These are phyloP conservation scores for Lepraria neglecta DNA, from an alignment of 495 filamentous ascomycete species.

Conservation along the genomic window DNA sequence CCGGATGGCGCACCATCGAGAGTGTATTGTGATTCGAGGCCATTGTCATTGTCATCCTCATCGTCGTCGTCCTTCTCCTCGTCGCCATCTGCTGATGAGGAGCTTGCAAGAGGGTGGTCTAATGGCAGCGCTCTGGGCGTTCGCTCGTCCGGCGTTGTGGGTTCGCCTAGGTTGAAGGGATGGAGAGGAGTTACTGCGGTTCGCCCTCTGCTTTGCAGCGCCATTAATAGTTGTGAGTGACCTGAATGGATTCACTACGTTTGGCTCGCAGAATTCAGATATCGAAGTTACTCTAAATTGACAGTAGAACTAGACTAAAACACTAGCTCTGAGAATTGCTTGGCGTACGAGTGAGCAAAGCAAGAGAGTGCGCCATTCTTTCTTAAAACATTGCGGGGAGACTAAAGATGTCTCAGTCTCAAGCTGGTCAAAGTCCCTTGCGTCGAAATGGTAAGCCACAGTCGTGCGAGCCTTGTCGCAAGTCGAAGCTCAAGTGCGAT, in stretches of 20 bases:
- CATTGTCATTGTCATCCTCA: constrained; percentile 9
- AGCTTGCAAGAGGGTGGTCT: constrained; percentile 12
- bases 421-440: constrained; percentile 4
- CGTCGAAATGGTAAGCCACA: constrained; percentile 45
- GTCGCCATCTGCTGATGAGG: constrained; percentile 13
- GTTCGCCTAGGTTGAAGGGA: constrained; percentile 4
- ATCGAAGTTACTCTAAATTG: neutral
- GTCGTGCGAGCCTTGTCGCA: constrained; percentile 50
- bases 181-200: constrained; percentile 6
- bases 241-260: neutral
- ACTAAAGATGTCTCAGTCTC: neutral
- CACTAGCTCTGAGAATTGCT: neutral
- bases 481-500: constrained; percentile 47
- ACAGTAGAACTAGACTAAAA: neutral
- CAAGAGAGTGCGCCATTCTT: too few species aligned
- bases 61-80: constrained; percentile 14
- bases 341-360: too few species aligned
- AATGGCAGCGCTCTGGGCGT: constrained; percentile 12
- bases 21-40: constrained; percentile 7
- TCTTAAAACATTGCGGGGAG: neutral
- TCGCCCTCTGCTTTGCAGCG: constrained; percentile 9
- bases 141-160: constrained; percentile 9
- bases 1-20: constrained; percentile 4
- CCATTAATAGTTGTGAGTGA: neutral
- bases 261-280: neutral